phyloP scores from a whole-genome alignment of 2,329 filamentous ascomycete genomes.

The Fusarium tuaranense region DNA sequence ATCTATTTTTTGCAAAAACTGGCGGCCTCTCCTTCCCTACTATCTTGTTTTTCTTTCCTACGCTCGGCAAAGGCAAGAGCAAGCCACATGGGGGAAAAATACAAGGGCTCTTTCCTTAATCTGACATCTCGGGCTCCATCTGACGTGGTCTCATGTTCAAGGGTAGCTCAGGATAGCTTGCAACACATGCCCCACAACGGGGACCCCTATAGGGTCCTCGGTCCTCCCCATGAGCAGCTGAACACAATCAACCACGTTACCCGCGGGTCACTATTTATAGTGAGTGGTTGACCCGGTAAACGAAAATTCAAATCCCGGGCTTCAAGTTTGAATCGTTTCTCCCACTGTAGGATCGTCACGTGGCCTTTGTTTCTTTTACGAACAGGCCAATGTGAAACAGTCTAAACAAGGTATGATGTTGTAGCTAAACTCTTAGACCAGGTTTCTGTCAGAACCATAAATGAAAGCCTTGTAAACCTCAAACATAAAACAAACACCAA shows the following conservation, averaged over 20 bases:
- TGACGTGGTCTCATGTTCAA: conserved; percentile 11
- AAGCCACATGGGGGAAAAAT: background rate
- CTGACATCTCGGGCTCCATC: conserved; percentile 4
- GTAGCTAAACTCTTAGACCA: background rate
- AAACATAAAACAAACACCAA: background rate
- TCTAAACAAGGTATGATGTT: background rate
- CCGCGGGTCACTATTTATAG: background rate
- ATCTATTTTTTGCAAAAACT: background rate
- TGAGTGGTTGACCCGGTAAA: background rate
- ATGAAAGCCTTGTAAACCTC: background rate
- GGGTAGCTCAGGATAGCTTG: conserved; percentile 1
- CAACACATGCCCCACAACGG: background rate
- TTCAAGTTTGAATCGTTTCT: background rate
- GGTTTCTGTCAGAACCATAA: background rate
- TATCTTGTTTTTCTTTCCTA: background rate
- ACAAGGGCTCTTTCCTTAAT: background rate
- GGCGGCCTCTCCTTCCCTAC: background rate
- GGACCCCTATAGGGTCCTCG: background rate
- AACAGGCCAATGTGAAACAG: background rate
- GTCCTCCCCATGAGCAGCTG: background rate
- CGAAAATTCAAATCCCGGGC: background rate
- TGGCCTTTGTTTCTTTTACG: background rate
- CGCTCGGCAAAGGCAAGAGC: background rate
- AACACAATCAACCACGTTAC: background rate
- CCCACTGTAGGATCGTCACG: background rate